These are phyloP conservation scores for Pleurotus ostreatus DNA, from an alignment of 768 basidiomycete genomes.

Conservation along the genomic window DNA sequence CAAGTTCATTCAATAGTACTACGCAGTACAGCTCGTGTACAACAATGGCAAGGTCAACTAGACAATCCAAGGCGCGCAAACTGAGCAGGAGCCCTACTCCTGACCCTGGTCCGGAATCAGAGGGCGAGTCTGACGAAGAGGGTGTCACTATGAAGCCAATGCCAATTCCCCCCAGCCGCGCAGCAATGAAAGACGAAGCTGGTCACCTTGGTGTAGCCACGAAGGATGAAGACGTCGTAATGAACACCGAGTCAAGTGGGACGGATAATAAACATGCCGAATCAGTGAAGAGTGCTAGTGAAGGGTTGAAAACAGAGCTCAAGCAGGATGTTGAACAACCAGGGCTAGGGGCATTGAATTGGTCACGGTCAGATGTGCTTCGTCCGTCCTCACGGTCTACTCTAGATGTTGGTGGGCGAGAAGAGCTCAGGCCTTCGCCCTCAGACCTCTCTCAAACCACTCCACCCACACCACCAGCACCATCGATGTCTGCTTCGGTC, in stretches of 20 bases:
- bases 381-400: not conserved
- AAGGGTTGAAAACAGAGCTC: not conserved
- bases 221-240: not conserved
- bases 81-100: conserved; percentile 7
- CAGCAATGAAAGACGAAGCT: not conserved
- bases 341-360: not conserved
- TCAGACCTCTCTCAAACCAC: conserved; percentile 5
- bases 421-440: not conserved
- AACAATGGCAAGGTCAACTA: conserved; percentile 1
- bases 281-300: not conserved
- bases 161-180: not conserved
- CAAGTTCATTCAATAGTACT: too few species aligned
- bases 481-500: conserved; percentile 29
- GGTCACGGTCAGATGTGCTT: not conserved
- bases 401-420: not conserved
- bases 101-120: conserved; percentile 5
- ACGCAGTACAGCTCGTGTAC: not conserved
- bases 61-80: not conserved
- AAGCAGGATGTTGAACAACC: not conserved
- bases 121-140: conserved; percentile 2
- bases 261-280: not conserved
- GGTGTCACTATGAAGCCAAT: not conserved
- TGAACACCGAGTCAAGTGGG: not conserved
- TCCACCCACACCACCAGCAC: conserved; percentile 13
- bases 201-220: not conserved